Conservation (phyloP, 164 flowering plant species). For the Magnolia sinica region DNA sequence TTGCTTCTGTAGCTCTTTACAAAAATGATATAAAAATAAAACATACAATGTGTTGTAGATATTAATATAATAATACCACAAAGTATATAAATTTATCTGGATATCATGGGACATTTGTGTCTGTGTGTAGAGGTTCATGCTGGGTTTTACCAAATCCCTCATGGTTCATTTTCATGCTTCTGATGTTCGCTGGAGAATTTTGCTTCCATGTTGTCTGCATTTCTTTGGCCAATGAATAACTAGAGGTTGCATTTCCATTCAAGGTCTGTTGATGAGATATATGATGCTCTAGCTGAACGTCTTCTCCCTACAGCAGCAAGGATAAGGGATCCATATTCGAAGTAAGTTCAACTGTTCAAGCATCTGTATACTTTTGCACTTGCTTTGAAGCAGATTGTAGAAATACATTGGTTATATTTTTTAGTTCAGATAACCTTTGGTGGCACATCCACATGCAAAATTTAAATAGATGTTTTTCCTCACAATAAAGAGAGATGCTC, state of each 20-base stretch:
- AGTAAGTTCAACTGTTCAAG: slow-evolving; percentile 58
- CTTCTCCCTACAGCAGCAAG: slow-evolving; percentile 58
- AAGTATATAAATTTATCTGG: background rate
- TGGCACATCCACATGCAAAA: too few relatives aligned
- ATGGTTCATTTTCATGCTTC: background rate
- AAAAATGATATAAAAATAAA: background rate
- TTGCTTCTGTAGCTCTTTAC: too few relatives aligned
- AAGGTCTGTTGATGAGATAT: slow-evolving; percentile 70
- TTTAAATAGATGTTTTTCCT: too few relatives aligned
- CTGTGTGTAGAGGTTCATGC: background rate
- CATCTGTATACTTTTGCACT: background rate
- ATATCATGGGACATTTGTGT: too few relatives aligned
- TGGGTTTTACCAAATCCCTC: background rate
- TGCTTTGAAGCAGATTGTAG: too few relatives aligned
- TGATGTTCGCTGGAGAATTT: background rate
- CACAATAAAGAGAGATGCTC: too few relatives aligned
- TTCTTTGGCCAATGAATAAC: background rate
- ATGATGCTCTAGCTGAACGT: slow-evolving; percentile 69
- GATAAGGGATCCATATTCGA: slow-evolving; percentile 40
- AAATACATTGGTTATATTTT: too few relatives aligned
- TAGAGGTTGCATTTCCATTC: slow-evolving; percentile 12
- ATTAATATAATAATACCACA: background rate
- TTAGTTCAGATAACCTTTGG: too few relatives aligned
- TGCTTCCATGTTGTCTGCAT: background rate
- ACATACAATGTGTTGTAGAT: background rate